Percentiles rank a stretch among this genome's conserved stretches.
These are phyloP conservation scores for Cichorium intybus DNA, from an alignment of 140 eudicot species.

Conservation along the genomic window DNA sequence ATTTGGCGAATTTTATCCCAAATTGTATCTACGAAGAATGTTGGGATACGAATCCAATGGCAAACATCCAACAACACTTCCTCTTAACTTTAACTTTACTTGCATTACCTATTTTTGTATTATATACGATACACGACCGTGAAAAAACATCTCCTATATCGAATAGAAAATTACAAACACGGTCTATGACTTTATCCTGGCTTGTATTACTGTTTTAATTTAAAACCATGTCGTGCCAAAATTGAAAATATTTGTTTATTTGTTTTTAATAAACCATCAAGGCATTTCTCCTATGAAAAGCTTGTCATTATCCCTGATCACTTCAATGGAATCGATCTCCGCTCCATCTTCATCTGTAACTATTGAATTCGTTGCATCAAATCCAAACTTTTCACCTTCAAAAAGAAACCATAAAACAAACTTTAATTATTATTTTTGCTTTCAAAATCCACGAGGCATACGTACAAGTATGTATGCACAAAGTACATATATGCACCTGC, in stretches of 20 bases:
- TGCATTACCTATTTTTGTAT: neutral
- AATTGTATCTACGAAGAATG: neutral
- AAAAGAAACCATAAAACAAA: neutral
- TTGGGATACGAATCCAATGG: neutral
- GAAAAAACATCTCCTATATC: neutral
- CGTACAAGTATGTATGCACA: conserved; percentile 2
- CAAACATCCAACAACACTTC: neutral
- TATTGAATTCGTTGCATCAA: conserved; percentile 61
- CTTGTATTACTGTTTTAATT: neutral
- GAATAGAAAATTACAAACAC: neutral
- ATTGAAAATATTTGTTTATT: neutral
- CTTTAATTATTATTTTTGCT: neutral
- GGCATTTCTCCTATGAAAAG: conserved; percentile 57
- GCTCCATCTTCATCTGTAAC: conserved; percentile 82
- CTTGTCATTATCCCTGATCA: conserved; percentile 89
- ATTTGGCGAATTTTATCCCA: neutral
- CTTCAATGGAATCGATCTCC: conserved; percentile 80
- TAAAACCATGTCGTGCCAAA: neutral
- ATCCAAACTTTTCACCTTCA: conserved; percentile 78
- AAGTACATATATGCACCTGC: conserved; percentile 57
- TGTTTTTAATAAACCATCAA: neutral
- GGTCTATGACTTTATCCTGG: neutral
- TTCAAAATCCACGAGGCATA: neutral
- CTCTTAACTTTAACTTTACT: neutral
- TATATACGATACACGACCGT: neutral